These are phyloP conservation scores for Sporodiniella umbellata DNA, from an alignment of 371 early-diverging fungal genomes.

Conservation along the genomic window DNA sequence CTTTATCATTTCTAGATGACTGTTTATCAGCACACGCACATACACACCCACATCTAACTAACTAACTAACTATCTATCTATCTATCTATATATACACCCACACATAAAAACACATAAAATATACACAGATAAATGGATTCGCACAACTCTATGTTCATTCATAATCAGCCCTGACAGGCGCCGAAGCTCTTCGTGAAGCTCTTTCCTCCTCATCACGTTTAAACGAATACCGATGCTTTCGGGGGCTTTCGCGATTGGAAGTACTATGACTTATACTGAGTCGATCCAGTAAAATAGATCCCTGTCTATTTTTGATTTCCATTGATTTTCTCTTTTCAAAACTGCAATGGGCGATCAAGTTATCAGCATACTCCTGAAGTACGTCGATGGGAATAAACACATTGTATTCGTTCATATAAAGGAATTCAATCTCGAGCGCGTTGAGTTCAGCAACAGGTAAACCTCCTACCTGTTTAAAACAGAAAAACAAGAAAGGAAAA, in stretches of 20 bases:
- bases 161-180: too few relatives aligned
- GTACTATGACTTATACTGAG: too few relatives aligned
- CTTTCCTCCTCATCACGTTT: slow-evolving; percentile 2
- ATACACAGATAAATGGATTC: not conserved
- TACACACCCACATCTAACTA: too few relatives aligned
- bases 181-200: not conserved
- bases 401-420: slow-evolving; percentile 73
- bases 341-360: slow-evolving; percentile 27
- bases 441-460: slow-evolving; percentile 86
- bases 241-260: not conserved
- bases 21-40: too few relatives aligned
- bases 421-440: slow-evolving; percentile 79
- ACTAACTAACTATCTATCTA: too few relatives aligned
- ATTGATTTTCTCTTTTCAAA: too few relatives aligned
- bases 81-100: too few relatives aligned
- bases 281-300: too few relatives aligned
- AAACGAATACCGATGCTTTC: slow-evolving; percentile 19
- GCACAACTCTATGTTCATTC: too few relatives aligned
- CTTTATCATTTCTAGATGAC: too few relatives aligned
- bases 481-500: not conserved
- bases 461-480: slow-evolving; percentile 79
- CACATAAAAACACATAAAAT: not conserved
- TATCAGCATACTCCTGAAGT: slow-evolving; percentile 74
- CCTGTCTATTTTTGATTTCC: too few relatives aligned
- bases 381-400: slow-evolving; percentile 69